Percentiles rank a stretch among this genome's conserved stretches.
Evolutionary conservation across 306 rosid species (phyloP).

Genomic region (Myrica gale): DNA sequence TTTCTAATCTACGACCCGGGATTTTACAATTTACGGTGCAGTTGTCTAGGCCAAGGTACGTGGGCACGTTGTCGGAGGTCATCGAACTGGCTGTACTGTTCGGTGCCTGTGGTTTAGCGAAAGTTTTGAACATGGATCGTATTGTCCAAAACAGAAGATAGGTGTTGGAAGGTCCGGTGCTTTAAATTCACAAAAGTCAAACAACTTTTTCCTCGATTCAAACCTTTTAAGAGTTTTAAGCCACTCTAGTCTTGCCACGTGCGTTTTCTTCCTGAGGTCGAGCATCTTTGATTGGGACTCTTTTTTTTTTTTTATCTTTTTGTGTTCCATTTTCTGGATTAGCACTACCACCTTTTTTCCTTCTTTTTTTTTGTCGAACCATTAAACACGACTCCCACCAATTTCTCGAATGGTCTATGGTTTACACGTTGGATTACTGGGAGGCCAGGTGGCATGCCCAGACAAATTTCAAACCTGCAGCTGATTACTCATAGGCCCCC

Average conservation of each 20-base stretch:
- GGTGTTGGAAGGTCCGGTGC: neutral
- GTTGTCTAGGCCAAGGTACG: conserved; percentile 25
- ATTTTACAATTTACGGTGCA: conserved; percentile 24
- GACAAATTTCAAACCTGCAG: neutral
- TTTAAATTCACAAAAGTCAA: conserved; percentile 34
- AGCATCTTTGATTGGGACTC: conserved; percentile 14
- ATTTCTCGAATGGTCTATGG: neutral
- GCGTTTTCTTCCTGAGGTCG: conserved; percentile 7
- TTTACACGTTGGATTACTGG: neutral
- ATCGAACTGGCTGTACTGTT: conserved; percentile 19
- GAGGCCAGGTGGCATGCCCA: neutral
- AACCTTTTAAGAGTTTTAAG: conserved; percentile 19
- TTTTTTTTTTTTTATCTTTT: neutral
- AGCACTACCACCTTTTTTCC: too few species aligned
- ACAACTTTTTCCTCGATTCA: conserved; percentile 24
- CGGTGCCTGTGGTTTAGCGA: conserved; percentile 47
- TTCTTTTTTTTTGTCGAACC: too few species aligned
- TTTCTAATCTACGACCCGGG: conserved; percentile 5
- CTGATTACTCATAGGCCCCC: neutral
- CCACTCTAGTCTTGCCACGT: conserved; percentile 36
- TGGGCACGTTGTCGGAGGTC: conserved; percentile 22
- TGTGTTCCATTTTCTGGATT: neutral
- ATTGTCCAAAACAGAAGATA: conserved; percentile 22
- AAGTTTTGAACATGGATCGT: conserved; percentile 19
- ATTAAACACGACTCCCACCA: too few species aligned